Evolutionary conservation across 2,329 filamentous ascomycete species (phyloP), one percentile per base, ranked within the genome.

Genomic region (Aspergillus calidoustus): DNA sequence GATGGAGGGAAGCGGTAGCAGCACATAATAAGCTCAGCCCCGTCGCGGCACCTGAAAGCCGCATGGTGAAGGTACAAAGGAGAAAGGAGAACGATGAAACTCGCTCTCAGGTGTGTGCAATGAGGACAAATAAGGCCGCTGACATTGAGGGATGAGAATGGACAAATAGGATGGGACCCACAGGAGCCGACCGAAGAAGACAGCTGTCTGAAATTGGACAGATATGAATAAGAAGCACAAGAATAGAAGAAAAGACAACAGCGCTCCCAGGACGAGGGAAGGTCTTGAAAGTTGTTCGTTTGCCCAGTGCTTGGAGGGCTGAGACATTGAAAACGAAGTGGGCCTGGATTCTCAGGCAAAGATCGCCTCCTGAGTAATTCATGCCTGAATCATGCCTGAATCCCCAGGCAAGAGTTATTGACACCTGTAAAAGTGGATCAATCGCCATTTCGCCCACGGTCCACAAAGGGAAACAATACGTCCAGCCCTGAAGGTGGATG

Each of bases 1-100:
- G 65, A 61, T 82, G 80, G 49, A 87, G 76, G 50, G 82, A 75
- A 60, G 81, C 81, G 61, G 81, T 78, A 63, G 82, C 72, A 28
- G 78, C 67, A 77, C 71, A 83, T 63, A 83, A 57, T 22, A 78
- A 63, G 55, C 71, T 67, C 9, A 75, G 62, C 31, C 67, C 70
- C 44, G 72, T 63, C 9, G 69, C 65, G 53, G 64, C 66, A 60
- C 64, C 58, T 11, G 64, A 62, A 51, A 72, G 51, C 63, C 69
- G 70, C 72, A 73, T 73, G 23, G 48, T 61, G 58, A 43, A 46
- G 51, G 62, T 38, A 30, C 34, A 30, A 23, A 34, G 38, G 19
- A 15, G 48, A 28, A 30, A 51, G 46, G 59, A 43, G 47, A 38
- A 23, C 15, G n/a, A 19, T 19, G 38, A 49, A 31, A 30, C 43